Evolutionary conservation across 2,329 filamentous ascomycete genomes (phyloP).

Genomic region (Claviceps fusiformis): DNA sequence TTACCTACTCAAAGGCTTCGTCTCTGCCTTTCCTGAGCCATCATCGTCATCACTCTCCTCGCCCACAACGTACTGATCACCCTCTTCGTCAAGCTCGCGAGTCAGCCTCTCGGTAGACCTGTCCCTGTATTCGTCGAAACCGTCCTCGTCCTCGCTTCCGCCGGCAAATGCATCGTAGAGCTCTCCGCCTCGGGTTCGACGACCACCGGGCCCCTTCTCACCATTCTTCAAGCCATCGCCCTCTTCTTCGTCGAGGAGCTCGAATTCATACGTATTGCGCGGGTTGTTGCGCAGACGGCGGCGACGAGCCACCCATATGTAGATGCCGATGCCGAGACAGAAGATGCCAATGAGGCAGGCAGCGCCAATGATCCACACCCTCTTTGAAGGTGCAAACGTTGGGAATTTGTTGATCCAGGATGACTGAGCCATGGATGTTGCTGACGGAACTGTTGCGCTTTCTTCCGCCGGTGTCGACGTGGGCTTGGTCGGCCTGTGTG

Average conservation of each 20-base stretch:
- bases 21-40: conserved; percentile 12
- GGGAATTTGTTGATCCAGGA: conserved; percentile 80
- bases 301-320: conserved; percentile 67
- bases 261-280: conserved; percentile 84
- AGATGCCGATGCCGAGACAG: conserved; percentile 65
- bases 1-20: conserved; percentile 11
- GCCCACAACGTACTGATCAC: conserved; percentile 37
- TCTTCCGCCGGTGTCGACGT: background rate
- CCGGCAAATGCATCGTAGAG: conserved; percentile 96
- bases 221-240: conserved; percentile 37
- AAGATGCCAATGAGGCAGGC: conserved; percentile 75
- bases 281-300: conserved; percentile 61
- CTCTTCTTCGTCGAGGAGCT: conserved; percentile 77
- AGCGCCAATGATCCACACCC: conserved; percentile 88
- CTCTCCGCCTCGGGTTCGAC: conserved; percentile 62
- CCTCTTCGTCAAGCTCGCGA: conserved; percentile 9
- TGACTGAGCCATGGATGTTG: conserved; percentile 27
- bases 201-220: conserved; percentile 31
- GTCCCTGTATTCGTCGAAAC: conserved; percentile 29
- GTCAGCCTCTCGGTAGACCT: conserved; percentile 17
- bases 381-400: conserved; percentile 76
- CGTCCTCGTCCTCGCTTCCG: conserved; percentile 53
- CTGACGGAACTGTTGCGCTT: background rate
- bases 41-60: conserved; percentile 31
- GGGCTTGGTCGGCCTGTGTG: conserved; percentile 47